Evolutionary conservation across 306 rosid species (phyloP).

Genomic region (Trichosanthes cucumerina): DNA sequence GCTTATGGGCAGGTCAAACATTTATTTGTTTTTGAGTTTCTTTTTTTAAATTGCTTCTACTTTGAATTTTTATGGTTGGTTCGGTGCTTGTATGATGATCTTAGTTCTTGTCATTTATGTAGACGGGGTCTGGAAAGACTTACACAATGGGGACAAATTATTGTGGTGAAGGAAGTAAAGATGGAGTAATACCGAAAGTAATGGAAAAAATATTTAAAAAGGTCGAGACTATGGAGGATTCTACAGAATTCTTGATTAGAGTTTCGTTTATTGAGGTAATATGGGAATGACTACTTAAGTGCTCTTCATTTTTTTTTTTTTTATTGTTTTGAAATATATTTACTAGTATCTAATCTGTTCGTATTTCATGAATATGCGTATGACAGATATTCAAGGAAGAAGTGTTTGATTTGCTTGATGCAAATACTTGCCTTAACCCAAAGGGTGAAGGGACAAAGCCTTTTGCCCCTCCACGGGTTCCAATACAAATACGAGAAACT

Average conservation of each 20-base stretch:
- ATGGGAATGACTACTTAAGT: not conserved
- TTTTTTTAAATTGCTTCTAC: not conserved
- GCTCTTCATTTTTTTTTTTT: not conserved
- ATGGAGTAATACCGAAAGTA: conserved; percentile 69
- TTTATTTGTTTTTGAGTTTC: not conserved
- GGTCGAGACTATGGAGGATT: conserved; percentile 30
- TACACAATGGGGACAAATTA: conserved; percentile 61
- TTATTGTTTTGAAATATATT: not conserved
- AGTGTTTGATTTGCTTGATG: conserved; percentile 76
- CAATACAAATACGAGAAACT: conserved; percentile 86
- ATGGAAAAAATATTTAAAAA: conserved; percentile 50
- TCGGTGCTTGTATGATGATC: not conserved
- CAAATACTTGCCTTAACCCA: conserved; percentile 28
- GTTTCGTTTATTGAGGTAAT: conserved; percentile 86
- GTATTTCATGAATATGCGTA: not conserved
- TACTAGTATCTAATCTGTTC: not conserved
- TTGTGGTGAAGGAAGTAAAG: conserved; percentile 43
- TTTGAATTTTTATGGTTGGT: not conserved
- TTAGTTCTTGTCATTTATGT: not conserved
- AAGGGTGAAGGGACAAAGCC: conserved; percentile 44
- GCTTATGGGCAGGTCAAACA: conserved; percentile 86
- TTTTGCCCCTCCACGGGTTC: conserved; percentile 44
- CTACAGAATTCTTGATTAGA: conserved; percentile 59
- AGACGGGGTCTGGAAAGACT: conserved; percentile 97
- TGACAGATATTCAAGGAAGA: conserved; percentile 88